A percentile compares a stretch with the other conserved stretches of the same genome.
Evolutionary conservation across 164 flowering plant species (phyloP).

Genomic region (Chimonanthus praecox): DNA sequence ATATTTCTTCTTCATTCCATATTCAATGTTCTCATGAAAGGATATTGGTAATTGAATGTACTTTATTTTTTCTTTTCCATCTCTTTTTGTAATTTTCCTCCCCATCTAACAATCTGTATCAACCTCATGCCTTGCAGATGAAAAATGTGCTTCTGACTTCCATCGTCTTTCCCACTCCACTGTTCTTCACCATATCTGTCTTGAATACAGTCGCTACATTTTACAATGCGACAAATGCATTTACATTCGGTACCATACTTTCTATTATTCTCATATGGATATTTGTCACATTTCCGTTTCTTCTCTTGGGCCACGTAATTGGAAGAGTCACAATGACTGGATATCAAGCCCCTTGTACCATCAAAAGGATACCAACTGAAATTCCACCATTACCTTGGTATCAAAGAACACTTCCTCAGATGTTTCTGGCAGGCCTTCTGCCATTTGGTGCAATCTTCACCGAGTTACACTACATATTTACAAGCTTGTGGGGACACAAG

Average conservation of each 20-base stretch:
- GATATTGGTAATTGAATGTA: conserved; percentile 44
- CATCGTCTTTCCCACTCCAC: conserved; percentile 56
- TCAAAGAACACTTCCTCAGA: conserved; percentile 50
- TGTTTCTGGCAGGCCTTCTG: conserved; percentile 64
- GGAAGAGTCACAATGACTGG: conserved; percentile 38
- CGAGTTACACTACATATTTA: conserved; percentile 57
- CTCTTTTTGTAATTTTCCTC: not conserved
- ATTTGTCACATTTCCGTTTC: conserved; percentile 49
- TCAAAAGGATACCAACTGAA: conserved; percentile 49
- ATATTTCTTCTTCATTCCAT: conserved; percentile 52
- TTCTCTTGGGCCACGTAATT: conserved; percentile 55
- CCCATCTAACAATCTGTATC: not conserved
- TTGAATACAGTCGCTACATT: conserved; percentile 53
- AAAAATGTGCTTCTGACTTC: conserved; percentile 51
- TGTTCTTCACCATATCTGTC: conserved; percentile 31
- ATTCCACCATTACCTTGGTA: conserved; percentile 67
- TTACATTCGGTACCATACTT: conserved; percentile 67
- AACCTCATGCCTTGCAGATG: conserved; percentile 37
- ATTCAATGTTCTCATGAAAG: conserved; percentile 36
- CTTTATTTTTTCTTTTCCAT: not conserved
- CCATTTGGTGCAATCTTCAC: conserved; percentile 61
- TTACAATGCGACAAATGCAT: conserved; percentile 59
- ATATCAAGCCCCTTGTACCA: conserved; percentile 49
- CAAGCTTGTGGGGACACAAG: conserved; percentile 77
- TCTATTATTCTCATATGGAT: conserved; percentile 40